A percentile compares a stretch with the other conserved stretches of the same genome.
Conservation (phyloP, 306 rosid species). For the Rosa rugosa region DNA sequence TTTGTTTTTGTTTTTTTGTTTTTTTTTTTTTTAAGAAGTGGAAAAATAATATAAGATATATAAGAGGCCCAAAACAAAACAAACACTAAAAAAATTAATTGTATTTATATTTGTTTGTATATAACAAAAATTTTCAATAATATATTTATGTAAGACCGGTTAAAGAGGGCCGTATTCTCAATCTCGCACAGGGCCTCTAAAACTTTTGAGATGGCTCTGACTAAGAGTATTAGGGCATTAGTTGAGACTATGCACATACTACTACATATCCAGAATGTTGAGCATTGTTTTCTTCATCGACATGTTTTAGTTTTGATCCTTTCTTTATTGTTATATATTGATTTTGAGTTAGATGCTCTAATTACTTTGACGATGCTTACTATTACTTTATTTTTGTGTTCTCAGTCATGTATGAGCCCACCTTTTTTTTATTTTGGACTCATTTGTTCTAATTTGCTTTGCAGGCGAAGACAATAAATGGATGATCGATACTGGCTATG, state of each 20-base stretch:
- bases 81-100: too few relatives aligned
- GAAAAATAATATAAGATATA: too few relatives aligned
- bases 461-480: constrained; percentile 56
- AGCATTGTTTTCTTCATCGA: not conserved
- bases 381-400: not conserved
- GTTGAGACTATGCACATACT: not conserved
- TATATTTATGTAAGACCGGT: too few relatives aligned
- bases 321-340: too few relatives aligned
- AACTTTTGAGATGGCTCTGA: too few relatives aligned
- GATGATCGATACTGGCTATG: constrained; percentile 23
- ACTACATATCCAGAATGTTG: not conserved
- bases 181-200: too few relatives aligned
- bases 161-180: too few relatives aligned
- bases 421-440: not conserved
- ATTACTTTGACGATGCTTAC: not conserved
- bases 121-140: too few relatives aligned
- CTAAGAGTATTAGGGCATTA: not conserved
- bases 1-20: too few relatives aligned
- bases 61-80: too few relatives aligned
- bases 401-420: not conserved
- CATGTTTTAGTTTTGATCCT: not conserved
- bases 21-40: too few relatives aligned
- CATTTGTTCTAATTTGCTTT: not conserved
- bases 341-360: not conserved
- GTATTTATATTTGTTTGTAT: too few relatives aligned